A percentile compares a stretch with the other conserved stretches of the same genome.
phyloP scores from a whole-genome alignment of 2,329 filamentous ascomycete species.

The Pseudocercospora macadamiae region DNA sequence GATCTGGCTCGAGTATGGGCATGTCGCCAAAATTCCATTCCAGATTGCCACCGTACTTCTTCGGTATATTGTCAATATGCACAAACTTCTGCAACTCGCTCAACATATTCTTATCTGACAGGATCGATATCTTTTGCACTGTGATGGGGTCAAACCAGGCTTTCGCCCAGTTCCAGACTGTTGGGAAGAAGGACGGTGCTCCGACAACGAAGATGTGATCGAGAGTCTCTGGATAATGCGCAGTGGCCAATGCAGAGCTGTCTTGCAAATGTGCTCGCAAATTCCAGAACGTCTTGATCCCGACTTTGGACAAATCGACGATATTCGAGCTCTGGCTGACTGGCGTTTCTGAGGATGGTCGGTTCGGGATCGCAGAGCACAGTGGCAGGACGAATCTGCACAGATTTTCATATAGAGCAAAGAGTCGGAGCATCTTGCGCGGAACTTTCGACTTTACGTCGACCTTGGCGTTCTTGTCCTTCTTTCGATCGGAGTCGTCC shows the following conservation, averaged over 20 bases:
- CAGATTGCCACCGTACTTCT: constrained; percentile 83
- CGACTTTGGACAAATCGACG: constrained; percentile 86
- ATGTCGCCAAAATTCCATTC: constrained; percentile 79
- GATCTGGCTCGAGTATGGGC: constrained; percentile 67
- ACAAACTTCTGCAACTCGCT: constrained; percentile 80
- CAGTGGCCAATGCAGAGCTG: constrained; percentile 82
- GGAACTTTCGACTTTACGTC: constrained; percentile 66
- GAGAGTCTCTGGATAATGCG: constrained; percentile 92
- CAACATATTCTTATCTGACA: constrained; percentile 72
- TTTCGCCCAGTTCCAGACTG: constrained; percentile 93
- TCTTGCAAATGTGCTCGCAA: constrained; percentile 92
- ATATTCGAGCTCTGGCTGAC: constrained; percentile 94
- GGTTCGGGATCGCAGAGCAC: constrained; percentile 73
- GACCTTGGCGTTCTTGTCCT: constrained; percentile 30
- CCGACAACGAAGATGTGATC: constrained; percentile 88
- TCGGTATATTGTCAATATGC: constrained; percentile 79
- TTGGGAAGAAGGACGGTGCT: constrained; percentile 87
- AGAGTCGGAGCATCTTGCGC: constrained; percentile 78
- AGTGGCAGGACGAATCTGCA: constrained; percentile 85
- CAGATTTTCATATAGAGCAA: constrained; percentile 91
- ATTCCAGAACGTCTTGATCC: constrained; percentile 94
- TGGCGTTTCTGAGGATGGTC: constrained; percentile 76
- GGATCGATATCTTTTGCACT: constrained; percentile 93
- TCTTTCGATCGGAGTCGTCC: constrained; percentile 63
- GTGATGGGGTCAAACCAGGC: constrained; percentile 90